These are phyloP conservation scores for Chlorella sp. DNA, from an alignment of 139 green algal genomes.

Conservation along the genomic window DNA sequence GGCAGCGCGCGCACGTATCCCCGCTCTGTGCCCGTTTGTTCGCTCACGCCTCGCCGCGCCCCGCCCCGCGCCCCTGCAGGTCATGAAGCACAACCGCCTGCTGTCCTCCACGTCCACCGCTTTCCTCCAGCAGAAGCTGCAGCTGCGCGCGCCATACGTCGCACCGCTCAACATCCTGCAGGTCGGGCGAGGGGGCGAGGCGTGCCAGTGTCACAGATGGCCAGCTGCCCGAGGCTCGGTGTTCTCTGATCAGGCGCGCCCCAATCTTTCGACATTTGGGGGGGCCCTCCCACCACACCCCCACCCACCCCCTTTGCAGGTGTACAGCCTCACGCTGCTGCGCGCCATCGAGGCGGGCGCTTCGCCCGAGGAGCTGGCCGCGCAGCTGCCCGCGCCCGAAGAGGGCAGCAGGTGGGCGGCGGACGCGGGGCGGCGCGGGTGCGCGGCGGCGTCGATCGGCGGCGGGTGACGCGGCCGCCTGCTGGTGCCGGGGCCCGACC, in stretches of 20 bases:
- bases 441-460: neutral
- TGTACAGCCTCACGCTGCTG: constrained; percentile 53
- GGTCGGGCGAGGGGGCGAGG: constrained; percentile 34
- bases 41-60: neutral
- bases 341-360: constrained; percentile 40
- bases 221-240: neutral
- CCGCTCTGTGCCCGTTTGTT: neutral
- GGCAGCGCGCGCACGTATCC: neutral
- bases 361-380: constrained; percentile 15
- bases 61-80: constrained; percentile 24
- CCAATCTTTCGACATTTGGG: neutral
- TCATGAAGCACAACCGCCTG: constrained; percentile 71
- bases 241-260: neutral
- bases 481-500: neutral
- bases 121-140: constrained; percentile 80
- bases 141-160: constrained; percentile 90
- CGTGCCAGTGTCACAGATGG: neutral
- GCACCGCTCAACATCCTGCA: constrained; percentile 95
- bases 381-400: constrained; percentile 22
- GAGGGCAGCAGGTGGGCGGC: neutral
- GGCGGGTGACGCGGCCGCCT: neutral
- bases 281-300: neutral
- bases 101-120: constrained; percentile 70
- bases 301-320: constrained; percentile 13
- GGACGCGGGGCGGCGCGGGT: neutral